Evolutionary conservation across 257 asterid genomes (phyloP).

Genomic region (Solanum corneliomulleri): DNA sequence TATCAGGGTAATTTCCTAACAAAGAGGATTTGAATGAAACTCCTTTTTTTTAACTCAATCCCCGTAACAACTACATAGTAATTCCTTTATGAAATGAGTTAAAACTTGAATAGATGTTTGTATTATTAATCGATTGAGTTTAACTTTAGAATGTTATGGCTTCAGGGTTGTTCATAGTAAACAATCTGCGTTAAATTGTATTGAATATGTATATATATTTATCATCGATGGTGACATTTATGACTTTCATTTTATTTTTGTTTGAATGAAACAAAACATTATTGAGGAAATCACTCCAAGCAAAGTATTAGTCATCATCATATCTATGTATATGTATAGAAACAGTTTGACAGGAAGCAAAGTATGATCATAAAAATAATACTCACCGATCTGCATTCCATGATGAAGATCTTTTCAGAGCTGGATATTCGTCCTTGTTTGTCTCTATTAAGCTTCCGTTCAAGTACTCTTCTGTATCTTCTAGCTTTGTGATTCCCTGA

Average conservation of each 20-base stretch:
- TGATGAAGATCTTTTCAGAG: conserved; percentile 61
- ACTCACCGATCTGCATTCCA: conserved; percentile 65
- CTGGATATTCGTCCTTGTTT: conserved; percentile 42
- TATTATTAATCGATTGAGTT: background rate
- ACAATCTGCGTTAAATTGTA: background rate
- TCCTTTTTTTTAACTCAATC: background rate
- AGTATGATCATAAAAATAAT: background rate
- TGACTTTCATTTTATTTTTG: background rate
- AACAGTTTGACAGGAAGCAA: background rate
- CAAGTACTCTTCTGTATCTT: conserved; percentile 52
- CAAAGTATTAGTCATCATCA: background rate
- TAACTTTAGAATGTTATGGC: background rate
- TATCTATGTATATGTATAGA: background rate
- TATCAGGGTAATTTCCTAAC: background rate
- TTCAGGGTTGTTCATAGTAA: background rate
- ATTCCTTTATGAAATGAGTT: background rate
- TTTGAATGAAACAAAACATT: background rate
- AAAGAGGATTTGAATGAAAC: background rate
- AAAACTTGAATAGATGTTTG: background rate
- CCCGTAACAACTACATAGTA: background rate
- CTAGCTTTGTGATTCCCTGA: conserved; percentile 18
- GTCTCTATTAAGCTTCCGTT: conserved; percentile 65
- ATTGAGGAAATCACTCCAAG: background rate
- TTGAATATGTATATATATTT: background rate
- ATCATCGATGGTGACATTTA: background rate